These are phyloP conservation scores for Trametes cingulata DNA, from an alignment of 768 basidiomycete genomes.

Conservation along the genomic window DNA sequence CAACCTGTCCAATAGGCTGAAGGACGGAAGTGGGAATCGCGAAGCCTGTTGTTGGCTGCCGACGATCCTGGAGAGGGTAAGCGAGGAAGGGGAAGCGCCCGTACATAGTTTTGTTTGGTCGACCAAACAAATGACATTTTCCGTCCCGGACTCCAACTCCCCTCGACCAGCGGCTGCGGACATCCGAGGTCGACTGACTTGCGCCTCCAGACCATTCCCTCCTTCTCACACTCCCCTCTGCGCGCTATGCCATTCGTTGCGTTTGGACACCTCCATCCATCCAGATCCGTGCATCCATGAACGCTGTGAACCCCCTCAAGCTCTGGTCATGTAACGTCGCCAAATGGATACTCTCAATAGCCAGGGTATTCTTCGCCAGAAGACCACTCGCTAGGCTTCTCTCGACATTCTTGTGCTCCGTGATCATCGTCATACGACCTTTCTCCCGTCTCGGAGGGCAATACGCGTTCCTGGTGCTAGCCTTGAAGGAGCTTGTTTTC, in stretches of 20 bases:
- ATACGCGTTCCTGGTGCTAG: conserved; percentile 39
- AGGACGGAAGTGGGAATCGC: no score
- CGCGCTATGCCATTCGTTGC: neutral
- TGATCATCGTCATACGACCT: conserved; percentile 40
- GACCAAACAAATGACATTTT: conserved; percentile 10
- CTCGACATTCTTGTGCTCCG: conserved; percentile 45
- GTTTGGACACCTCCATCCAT: neutral
- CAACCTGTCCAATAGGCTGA: no score
- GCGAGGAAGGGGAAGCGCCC: neutral
- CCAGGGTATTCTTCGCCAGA: conserved; percentile 25
- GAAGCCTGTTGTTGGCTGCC: neutral
- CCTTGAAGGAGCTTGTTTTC: conserved; percentile 49
- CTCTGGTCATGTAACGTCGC: neutral
- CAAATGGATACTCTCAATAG: neutral
- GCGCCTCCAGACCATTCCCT: neutral
- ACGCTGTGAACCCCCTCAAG: neutral
- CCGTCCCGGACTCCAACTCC: neutral
- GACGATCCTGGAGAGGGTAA: neutral
- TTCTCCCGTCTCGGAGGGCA: conserved; percentile 42
- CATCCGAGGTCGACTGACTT: neutral
- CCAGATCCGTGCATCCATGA: neutral
- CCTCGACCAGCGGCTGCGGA: neutral
- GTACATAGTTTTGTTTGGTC: conserved; percentile 5
- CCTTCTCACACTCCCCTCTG: neutral
- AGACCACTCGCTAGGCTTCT: conserved; percentile 43